Conservation (phyloP, 495 filamentous ascomycete genomes). For the Lepidopterella palustris region DNA sequence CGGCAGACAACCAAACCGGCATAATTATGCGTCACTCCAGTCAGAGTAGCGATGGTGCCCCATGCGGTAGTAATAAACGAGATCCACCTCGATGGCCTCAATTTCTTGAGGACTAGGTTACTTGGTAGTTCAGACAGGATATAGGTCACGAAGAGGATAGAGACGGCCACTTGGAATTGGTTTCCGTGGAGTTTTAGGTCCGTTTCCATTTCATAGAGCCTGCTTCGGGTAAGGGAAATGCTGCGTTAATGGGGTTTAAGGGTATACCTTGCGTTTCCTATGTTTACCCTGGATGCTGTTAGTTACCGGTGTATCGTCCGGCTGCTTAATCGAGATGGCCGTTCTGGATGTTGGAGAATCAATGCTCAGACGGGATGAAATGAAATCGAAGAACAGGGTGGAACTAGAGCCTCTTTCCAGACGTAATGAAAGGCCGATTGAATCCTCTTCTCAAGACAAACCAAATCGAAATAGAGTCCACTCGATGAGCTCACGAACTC, state of each 20-base stretch:
- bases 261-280: conserved; percentile 57
- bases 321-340: too few species aligned
- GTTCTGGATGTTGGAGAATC: too few species aligned
- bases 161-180: conserved; percentile 64
- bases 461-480: too few species aligned
- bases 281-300: conserved; percentile 58
- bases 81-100: conserved; percentile 62
- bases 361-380: too few species aligned
- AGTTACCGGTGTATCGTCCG: too few species aligned
- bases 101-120: conserved; percentile 58
- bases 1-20: conserved; percentile 50
- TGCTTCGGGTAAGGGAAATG: background rate
- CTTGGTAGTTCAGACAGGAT: conserved; percentile 55
- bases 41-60: conserved; percentile 66
- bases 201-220: conserved; percentile 58
- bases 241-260: background rate
- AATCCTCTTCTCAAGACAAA: too few species aligned
- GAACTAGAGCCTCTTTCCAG: too few species aligned
- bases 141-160: conserved; percentile 65
- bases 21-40: conserved; percentile 57
- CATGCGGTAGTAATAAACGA: conserved; percentile 57
- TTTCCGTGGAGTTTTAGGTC: conserved; percentile 56
- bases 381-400: too few species aligned
- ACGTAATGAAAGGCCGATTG: too few species aligned
- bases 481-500: too few species aligned